phyloP scores from a whole-genome alignment of 1,284 basidiomycete species.

The Moesziomyces sp. region DNA sequence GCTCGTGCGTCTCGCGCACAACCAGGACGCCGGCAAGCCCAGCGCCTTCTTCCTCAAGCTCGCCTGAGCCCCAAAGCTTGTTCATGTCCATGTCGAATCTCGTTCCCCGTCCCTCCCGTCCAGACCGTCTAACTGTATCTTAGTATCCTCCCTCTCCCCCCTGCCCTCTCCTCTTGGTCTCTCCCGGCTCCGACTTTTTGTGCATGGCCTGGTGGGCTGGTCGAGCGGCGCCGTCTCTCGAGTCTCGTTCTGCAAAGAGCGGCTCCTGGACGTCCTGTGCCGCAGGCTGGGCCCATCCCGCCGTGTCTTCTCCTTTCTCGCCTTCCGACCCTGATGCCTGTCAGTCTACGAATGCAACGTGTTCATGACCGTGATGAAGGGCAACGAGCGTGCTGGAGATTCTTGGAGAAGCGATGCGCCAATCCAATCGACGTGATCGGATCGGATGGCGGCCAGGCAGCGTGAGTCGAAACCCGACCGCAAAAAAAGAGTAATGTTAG shows the following conservation, averaged over 20 bases:
- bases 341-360: no score
- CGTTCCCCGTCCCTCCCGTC: slow-evolving; percentile 6
- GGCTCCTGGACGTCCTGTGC: slow-evolving; percentile 30
- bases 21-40: slow-evolving; percentile 15
- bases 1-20: slow-evolving; percentile 28
- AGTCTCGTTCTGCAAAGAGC: neutral
- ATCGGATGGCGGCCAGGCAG: no score
- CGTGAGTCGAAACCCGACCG: no score
- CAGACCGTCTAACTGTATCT: slow-evolving; percentile 30
- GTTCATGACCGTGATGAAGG: no score
- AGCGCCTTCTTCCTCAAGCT: slow-evolving; percentile 47
- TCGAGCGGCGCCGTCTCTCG: slow-evolving; percentile 40
- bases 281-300: slow-evolving; percentile 9
- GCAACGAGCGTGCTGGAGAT: no score
- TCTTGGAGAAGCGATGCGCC: no score
- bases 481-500: no score
- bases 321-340: no score
- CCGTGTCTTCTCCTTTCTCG: no score
- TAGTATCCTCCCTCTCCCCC: slow-evolving; percentile 9
- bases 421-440: no score
- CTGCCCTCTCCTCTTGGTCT: neutral
- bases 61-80: slow-evolving; percentile 6
- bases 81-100: neutral
- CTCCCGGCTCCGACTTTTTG: neutral
- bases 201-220: neutral